Conservation (phyloP, 371 early-diverging fungal species). For the Mortierella sp. region DNA sequence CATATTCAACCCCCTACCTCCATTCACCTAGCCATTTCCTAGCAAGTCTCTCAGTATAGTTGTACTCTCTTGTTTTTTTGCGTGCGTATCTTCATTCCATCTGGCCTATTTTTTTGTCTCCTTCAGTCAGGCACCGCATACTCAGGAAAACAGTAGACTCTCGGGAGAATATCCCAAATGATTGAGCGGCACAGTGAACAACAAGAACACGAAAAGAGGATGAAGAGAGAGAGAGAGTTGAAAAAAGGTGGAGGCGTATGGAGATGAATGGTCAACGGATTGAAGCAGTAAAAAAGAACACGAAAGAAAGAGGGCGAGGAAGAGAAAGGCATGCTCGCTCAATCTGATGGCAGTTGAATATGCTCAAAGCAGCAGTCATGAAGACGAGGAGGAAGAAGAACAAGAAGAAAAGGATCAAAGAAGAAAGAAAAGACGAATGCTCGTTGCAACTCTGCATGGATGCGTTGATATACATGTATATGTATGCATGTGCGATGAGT, state of each 20-base stretch:
- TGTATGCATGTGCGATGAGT: background rate
- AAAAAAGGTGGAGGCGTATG: background rate
- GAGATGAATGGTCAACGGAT: slow-evolving; percentile 3
- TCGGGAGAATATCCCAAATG: background rate
- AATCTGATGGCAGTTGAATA: background rate
- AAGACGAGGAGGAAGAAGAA: background rate
- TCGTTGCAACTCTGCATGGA: background rate
- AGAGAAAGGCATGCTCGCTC: background rate
- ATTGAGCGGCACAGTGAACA: background rate
- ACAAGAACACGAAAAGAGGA: slow-evolving; percentile 9
- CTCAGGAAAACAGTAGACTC: background rate
- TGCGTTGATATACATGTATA: background rate
- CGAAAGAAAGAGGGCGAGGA: background rate
- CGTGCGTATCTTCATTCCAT: background rate
- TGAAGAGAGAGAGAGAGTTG: too few relatives aligned
- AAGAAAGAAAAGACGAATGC: background rate
- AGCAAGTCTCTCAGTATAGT: background rate
- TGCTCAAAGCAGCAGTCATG: background rate
- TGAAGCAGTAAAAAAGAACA: background rate
- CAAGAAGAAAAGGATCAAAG: background rate
- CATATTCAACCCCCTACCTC: slow-evolving; percentile 1
- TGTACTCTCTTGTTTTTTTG: background rate
- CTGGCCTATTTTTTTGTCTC: background rate
- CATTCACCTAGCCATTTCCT: background rate
- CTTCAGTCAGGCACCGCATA: background rate